Evolutionary conservation across 2,329 filamentous ascomycete species (phyloP).

Genomic region (Proliferodiscus dingleyae): DNA sequence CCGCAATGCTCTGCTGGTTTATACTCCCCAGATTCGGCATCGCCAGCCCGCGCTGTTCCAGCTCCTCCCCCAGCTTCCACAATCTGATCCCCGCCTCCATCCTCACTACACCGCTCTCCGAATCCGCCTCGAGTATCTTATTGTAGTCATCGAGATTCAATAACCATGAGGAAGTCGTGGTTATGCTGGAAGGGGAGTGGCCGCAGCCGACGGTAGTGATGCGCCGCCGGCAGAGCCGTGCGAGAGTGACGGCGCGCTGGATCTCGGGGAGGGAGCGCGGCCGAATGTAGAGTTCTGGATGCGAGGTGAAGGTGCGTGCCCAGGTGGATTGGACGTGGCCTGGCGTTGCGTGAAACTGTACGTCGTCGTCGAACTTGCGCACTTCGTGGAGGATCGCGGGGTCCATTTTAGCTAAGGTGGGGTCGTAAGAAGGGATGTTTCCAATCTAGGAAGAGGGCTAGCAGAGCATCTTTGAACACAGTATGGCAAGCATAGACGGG

Average conservation of each 20-base stretch:
- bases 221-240: constrained; percentile 73
- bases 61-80: constrained; percentile 64
- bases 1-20: constrained; percentile 87
- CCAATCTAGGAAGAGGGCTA: no score
- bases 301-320: constrained; percentile 87
- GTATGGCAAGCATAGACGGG: no score
- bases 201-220: constrained; percentile 84
- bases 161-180: constrained; percentile 91
- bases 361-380: no score
- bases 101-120: constrained; percentile 59
- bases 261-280: constrained; percentile 76
- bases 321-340: constrained; percentile 83
- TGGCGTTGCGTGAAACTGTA: constrained; percentile 72
- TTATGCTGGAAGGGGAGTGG: constrained; percentile 88
- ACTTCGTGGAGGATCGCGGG: no score
- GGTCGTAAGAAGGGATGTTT: no score
- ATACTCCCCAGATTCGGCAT: constrained; percentile 94
- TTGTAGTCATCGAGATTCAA: constrained; percentile 85
- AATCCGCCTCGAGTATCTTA: constrained; percentile 65
- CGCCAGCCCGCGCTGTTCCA: constrained; percentile 72
- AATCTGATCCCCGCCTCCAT: constrained; percentile 89
- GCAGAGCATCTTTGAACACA: no score
- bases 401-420: no score
- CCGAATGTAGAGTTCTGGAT: constrained; percentile 86
- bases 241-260: constrained; percentile 75